A percentile compares a stretch with the other conserved stretches of the same genome.
Conservation (phyloP, 306 rosid genomes). For the Inga laurina region DNA sequence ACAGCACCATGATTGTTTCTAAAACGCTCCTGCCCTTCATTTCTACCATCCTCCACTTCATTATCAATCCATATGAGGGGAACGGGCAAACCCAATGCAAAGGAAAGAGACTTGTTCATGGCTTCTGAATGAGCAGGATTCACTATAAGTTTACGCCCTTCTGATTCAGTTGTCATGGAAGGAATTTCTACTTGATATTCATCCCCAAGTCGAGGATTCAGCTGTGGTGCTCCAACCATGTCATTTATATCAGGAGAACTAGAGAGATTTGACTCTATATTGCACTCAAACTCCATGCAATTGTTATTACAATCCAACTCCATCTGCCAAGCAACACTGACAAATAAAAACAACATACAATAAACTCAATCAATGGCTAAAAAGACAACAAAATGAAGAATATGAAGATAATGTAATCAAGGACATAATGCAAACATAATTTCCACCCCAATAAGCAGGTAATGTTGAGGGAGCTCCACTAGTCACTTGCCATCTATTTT, state of each 20-base stretch:
- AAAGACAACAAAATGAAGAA: not conserved
- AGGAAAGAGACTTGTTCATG: conserved; percentile 33
- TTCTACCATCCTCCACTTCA: conserved; percentile 31
- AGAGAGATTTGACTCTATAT: conserved; percentile 39
- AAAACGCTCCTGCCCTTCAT: not conserved
- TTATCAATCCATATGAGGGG: conserved; percentile 47
- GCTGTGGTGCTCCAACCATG: conserved; percentile 46
- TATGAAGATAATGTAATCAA: conserved; percentile 1
- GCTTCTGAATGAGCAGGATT: conserved; percentile 47
- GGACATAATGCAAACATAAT: conserved; percentile 19
- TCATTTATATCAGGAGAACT: conserved; percentile 46
- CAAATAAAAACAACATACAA: conserved; percentile 11
- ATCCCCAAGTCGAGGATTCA: conserved; percentile 57
- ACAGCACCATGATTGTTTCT: conserved; percentile 33
- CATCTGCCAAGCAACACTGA: conserved; percentile 48
- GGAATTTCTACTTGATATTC: conserved; percentile 72
- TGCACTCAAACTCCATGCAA: conserved; percentile 40
- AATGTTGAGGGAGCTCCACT: not conserved
- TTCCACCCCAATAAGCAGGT: not conserved
- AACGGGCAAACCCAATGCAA: conserved; percentile 63
- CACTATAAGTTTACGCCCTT: conserved; percentile 36
- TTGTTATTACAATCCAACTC: conserved; percentile 37
- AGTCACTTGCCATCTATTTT: conserved; percentile 4
- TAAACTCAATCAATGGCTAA: conserved; percentile 7
- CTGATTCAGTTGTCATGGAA: conserved; percentile 46